Evolutionary conservation across 768 basidiomycete genomes (phyloP), one percentile per base, ranked within the genome.

Genomic region (Suillus brevipes): DNA sequence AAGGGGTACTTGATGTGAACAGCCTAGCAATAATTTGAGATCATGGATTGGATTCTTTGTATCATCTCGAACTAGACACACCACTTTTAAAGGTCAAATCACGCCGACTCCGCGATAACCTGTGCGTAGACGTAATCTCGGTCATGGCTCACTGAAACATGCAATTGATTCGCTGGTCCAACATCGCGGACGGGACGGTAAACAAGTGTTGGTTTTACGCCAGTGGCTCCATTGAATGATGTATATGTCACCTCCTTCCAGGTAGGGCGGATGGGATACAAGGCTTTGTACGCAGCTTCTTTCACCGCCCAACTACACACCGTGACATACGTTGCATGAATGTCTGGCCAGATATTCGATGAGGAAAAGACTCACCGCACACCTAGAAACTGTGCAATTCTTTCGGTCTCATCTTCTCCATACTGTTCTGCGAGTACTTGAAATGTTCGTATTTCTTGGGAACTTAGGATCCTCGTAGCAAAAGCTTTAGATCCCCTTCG

Each of bases 251-350:
- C 74, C 31, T 94, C 86, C 71, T 92, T 91, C 94, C 93, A 95
- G 8, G 84, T 85, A 20, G 90, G 86, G 38, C 71, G 78, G 49
- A 83, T 72, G 0, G 92, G 92, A 72, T 86, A 92, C 65, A 94
- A 71, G 0, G 93, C 94, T 72, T 95, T 95, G 79, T 94, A 95
- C 0, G 88, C 87, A 0, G 94, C 91, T 75, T 95, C 94, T 69
- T 95, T 95, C 23, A 91, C 84, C 38, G 86, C 81, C 91, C 92
- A 95, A 18, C 93, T 95, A 69, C 4, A 34, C 23, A 2, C 25
- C 23, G 6, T 14, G 13, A 25, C 13, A n/a, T n/a, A 10, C 16
- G 38, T 18, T 12, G 18, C 12, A 56, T 53, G 25, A 63, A 28
- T 40, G 34, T 18, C n/a, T 36, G 5, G 59, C 8, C 25, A 34